A percentile compares a stretch with the other conserved stretches of the same genome.
Evolutionary conservation across 2,329 filamentous ascomycete genomes (phyloP).

Genomic region (Botrytis hyacinthi): DNA sequence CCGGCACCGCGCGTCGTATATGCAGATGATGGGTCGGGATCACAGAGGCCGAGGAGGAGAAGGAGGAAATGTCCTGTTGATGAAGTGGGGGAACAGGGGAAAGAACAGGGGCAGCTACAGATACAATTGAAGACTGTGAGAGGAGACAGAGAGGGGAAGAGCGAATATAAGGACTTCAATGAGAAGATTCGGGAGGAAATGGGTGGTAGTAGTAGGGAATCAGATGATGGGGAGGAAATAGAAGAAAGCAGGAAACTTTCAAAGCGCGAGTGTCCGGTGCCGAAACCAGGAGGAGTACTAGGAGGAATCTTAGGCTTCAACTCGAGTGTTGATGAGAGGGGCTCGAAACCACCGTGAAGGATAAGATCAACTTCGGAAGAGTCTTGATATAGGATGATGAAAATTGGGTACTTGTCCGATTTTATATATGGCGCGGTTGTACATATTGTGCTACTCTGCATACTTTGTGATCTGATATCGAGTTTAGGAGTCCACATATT

Average conservation of each 20-base stretch:
- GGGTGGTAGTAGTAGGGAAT: constrained; percentile 28
- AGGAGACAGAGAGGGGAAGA: constrained; percentile 1
- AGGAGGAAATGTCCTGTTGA: constrained; percentile 44
- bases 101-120: constrained; percentile 32
- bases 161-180: constrained; percentile 19
- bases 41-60: constrained; percentile 42
- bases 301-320: constrained; percentile 60
- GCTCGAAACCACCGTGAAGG: constrained; percentile 33
- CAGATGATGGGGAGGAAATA: constrained; percentile 5
- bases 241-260: constrained; percentile 22
- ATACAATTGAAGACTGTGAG: constrained; percentile 22
- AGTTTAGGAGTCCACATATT: neutral
- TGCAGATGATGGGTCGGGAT: constrained; percentile 55
- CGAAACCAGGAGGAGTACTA: constrained; percentile 79
- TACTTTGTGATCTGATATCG: neutral
- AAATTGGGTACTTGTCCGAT: neutral
- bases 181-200: constrained; percentile 38
- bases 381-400: neutral
- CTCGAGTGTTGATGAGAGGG: constrained; percentile 29
- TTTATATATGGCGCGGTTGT: neutral
- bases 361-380: neutral
- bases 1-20: constrained; percentile 74
- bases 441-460: neutral
- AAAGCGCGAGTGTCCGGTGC: constrained; percentile 82
- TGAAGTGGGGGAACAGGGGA: neutral